Base-by-base conservation (phyloP, 305 asterid genomes). In the Lippia alba region DNA sequence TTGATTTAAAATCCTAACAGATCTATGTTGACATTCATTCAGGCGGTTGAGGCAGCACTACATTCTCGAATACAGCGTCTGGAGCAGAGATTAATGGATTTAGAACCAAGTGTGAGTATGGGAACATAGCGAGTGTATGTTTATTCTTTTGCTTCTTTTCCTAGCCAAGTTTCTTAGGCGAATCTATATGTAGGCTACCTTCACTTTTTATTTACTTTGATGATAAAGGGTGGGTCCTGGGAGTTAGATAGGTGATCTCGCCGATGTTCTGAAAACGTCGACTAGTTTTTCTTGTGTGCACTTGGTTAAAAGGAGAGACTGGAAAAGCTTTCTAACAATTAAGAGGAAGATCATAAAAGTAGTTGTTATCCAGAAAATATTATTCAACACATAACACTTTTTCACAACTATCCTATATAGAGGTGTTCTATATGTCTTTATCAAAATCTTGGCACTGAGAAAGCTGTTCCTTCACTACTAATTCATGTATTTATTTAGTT, bases 11-110 rank as follows among this genome's bases (percentile, higher is more conserved):
- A 24, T 1, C 30, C 75, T 75, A 66, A 73, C 55, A 48, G 50
- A 67, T 54, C 49, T 68, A 65, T 60, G 16, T 57, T 65, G 66
- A 61, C 72, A 68, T 66, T 70, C 6, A 72, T 85, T 71, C 89
- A 94, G 99, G 99, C 86, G 83, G 98, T 92, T 74, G 99, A 94
- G 88, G 99, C 99, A 58, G 99, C 99, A 46, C 75, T 94, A 53
- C 96, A 90, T 80, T 94, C 99, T 74, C 85, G 99, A 64, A 90
- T 89, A 74, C 98, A 89, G 57, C 87, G 97, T 62, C 70, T 92
- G 82, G 99, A 94, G 76, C 87, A 67, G 54, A 82, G 88, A 75
- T 73, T 94, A 74, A 86, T 89, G 99, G 92, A 82, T 76, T 79
- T 90, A 82, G 98, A 92, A 80, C 99, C 99, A 67, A 91, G 88